phyloP scores from a whole-genome alignment of 306 rosid genomes.

The Citrullus amarus region DNA sequence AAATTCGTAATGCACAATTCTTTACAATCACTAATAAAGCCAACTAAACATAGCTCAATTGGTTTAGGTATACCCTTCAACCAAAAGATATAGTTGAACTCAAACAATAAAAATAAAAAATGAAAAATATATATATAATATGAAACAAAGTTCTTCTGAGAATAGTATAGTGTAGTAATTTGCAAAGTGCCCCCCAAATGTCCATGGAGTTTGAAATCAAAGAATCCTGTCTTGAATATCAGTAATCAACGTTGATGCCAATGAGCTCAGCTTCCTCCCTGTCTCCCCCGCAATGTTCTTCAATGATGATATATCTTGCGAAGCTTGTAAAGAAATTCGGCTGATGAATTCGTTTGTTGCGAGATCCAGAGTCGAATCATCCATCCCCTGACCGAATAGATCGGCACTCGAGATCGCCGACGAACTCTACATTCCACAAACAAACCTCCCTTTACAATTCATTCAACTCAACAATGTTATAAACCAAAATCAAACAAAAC shows the following conservation, averaged over 20 bases:
- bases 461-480: neutral
- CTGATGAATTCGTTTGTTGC: constrained; percentile 54
- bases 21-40: neutral
- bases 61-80: neutral
- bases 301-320: constrained; percentile 73
- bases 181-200: neutral
- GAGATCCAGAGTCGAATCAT: constrained; percentile 45
- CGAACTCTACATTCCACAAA: constrained; percentile 40
- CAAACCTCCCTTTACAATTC: neutral
- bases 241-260: constrained; percentile 68
- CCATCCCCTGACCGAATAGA: constrained; percentile 47
- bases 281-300: constrained; percentile 87
- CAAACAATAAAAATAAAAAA: too few species aligned
- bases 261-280: constrained; percentile 70
- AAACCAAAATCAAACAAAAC: neutral
- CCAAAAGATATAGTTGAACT: neutral
- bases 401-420: constrained; percentile 82
- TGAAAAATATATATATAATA: too few species aligned
- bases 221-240: constrained; percentile 73
- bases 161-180: neutral
- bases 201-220: constrained; percentile 1
- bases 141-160: neutral
- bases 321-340: constrained; percentile 74
- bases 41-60: neutral
- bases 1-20: neutral